A percentile compares a stretch with the other conserved stretches of the same genome.
phyloP scores from a whole-genome alignment of 1,284 basidiomycete genomes.

The Rhodofomes roseus region DNA sequence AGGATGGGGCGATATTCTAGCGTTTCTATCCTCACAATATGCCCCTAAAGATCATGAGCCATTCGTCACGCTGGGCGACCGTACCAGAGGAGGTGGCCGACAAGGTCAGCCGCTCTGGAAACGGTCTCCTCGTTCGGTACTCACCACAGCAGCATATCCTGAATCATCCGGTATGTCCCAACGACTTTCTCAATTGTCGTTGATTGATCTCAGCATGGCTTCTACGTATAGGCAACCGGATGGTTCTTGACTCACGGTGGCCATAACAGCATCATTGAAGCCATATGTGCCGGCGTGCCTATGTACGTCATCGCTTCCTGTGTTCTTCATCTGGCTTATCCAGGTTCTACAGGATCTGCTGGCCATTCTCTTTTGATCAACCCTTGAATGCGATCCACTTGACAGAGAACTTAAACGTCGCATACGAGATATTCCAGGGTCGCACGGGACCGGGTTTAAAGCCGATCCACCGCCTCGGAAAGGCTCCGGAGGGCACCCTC shows the following conservation, averaged over 20 bases:
- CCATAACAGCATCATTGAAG: conserved; percentile 19
- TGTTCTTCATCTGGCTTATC: neutral
- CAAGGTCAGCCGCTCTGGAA: conserved; percentile 4
- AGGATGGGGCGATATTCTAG: neutral
- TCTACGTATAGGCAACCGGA: conserved; percentile 14
- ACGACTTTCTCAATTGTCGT: neutral
- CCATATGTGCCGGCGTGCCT: conserved; percentile 15
- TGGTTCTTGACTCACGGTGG: conserved; percentile 23
- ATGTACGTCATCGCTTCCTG: conserved; percentile 6
- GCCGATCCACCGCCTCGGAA: conserved; percentile 13
- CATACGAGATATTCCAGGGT: conserved; percentile 25
- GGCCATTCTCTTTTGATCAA: conserved; percentile 24
- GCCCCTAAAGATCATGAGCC: conserved; percentile 8
- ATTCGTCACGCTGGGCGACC: conserved; percentile 2
- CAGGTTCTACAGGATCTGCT: conserved; percentile 20
- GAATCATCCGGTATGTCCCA: conserved; percentile 15
- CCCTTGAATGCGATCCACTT: too few species aligned
- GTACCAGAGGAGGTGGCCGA: conserved; percentile 1
- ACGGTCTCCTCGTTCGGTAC: conserved; percentile 4
- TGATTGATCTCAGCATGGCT: neutral
- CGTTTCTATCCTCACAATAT: neutral
- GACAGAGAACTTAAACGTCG: too few species aligned
- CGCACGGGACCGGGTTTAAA: conserved; percentile 13
- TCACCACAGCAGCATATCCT: conserved; percentile 10
- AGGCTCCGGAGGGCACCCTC: conserved; percentile 7